These are phyloP conservation scores for Cylindrodendrum hubeiense DNA, from an alignment of 2,329 filamentous ascomycete genomes.

Conservation along the genomic window DNA sequence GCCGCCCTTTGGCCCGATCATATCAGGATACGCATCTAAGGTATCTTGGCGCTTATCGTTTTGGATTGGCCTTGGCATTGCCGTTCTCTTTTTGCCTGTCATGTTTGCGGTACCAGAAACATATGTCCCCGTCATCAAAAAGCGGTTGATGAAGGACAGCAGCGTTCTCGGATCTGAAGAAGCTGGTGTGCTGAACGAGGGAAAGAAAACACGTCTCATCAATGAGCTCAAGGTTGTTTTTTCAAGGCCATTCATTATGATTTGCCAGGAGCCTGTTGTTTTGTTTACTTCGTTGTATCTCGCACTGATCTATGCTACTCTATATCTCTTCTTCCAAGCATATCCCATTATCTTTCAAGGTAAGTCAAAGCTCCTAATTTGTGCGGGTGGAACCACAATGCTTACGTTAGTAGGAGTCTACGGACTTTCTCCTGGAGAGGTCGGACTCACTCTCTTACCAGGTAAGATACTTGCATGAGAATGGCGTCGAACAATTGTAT, in stretches of 20 bases:
- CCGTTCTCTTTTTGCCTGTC: conserved; percentile 45
- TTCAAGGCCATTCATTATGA: conserved; percentile 24
- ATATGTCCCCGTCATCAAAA: conserved; percentile 27
- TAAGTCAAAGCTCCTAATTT: not conserved
- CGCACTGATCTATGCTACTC: conserved; percentile 26
- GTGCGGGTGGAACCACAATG: too few relatives aligned
- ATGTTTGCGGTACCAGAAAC: conserved; percentile 48
- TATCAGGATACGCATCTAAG: conserved; percentile 56
- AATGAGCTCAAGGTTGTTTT: conserved; percentile 22
- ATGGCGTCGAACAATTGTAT: not conserved
- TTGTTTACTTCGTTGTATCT: conserved; percentile 30
- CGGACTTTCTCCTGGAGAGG: conserved; percentile 7
- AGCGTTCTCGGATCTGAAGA: not conserved
- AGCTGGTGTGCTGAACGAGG: not conserved
- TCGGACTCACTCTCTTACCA: conserved; percentile 11
- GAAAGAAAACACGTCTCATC: not conserved
- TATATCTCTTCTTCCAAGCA: conserved; percentile 38
- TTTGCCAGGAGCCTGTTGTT: conserved; percentile 29
- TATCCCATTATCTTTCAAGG: conserved; percentile 38
- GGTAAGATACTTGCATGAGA: not conserved
- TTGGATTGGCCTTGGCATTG: conserved; percentile 46
- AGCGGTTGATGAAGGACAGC: not conserved
- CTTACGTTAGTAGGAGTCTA: conserved; percentile 7
- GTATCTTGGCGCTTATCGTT: conserved; percentile 61
- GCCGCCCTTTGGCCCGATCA: conserved; percentile 55